Evolutionary conservation across 495 filamentous ascomycete genomes (phyloP), one percentile per base, ranked within the genome.

Genomic region (Penicillium soppii): DNA sequence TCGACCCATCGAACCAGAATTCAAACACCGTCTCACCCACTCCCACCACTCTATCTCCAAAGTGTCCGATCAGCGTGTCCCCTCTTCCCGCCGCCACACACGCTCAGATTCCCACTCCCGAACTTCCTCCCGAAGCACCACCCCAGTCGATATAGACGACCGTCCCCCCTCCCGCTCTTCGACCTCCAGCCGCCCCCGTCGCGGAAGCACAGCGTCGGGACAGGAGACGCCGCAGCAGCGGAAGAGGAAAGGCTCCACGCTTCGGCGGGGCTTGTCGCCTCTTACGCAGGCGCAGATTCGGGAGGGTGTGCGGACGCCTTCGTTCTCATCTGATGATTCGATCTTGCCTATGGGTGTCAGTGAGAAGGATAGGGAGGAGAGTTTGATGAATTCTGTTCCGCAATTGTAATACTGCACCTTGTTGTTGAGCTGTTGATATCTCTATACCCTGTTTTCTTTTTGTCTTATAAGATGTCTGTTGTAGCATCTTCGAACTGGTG

Each of bases 61-160:
- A 36, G 48, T 63, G 27, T 53, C 47, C 51, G 71, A 75, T 46
- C 48, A 57, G 3, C 67, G 71, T 46, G 57, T 66, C 8, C 55
- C 59, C 16, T 51, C 66, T 42, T 27, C 56, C 22, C 68, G 73
- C 47, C 68, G 69, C 35, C 59, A 54, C 16, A 70, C 71, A 17
- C 68, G 73, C 43, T 72, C 76, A 8, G 72, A 77, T 19, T 66
- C 62, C 2, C 71, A 75, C 51, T 77, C 75, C 7, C 75, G 73
- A 13, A 76, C 66, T 12, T 70, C 71, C 1, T 81, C 78, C 32
- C 77, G 76, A 25, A 79, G 75, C 52, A 73, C 66, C 26, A 80
- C 77, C 29, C 76, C 76, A 3, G 66, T 68, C 5, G 67, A 72
- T 47, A 40, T 38, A 2, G 67, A 49, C 7, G 72, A 75, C 23